Evolutionary conservation across 352 stramenopile species (phyloP).

Genomic region (Phytophthora fragariae): DNA sequence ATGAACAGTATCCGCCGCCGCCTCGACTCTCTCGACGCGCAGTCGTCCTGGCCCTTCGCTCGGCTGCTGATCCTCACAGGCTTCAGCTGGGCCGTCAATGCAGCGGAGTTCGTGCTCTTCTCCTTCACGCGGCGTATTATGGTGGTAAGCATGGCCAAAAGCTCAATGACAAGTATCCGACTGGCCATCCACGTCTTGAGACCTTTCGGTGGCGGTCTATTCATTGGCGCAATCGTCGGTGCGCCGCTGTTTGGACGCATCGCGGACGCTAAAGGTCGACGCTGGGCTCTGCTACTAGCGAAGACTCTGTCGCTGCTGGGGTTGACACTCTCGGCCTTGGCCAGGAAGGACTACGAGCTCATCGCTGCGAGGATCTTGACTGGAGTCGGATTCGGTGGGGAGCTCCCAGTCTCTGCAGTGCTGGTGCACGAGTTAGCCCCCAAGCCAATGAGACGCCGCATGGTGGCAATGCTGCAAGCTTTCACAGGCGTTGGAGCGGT

Average conservation of each 20-base stretch:
- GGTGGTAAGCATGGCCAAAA: background rate
- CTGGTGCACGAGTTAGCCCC: slow-evolving; percentile 47
- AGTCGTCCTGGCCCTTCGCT: slow-evolving; percentile 26
- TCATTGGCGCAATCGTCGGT: slow-evolving; percentile 29
- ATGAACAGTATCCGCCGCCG: slow-evolving; percentile 2
- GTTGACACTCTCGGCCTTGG: slow-evolving; percentile 33
- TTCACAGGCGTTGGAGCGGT: slow-evolving; percentile 40
- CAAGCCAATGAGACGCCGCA: slow-evolving; percentile 24
- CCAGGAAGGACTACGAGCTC: slow-evolving; percentile 30
- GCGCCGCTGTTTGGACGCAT: slow-evolving; percentile 39
- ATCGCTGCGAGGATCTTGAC: slow-evolving; percentile 35
- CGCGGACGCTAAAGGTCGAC: slow-evolving; percentile 37
- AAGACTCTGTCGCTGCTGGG: slow-evolving; percentile 39
- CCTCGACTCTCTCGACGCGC: slow-evolving; percentile 1
- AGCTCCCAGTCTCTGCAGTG: slow-evolving; percentile 39
- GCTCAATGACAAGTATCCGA: slow-evolving; percentile 10
- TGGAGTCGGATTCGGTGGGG: slow-evolving; percentile 44
- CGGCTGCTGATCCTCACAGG: slow-evolving; percentile 41
- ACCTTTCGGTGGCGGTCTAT: slow-evolving; percentile 24
- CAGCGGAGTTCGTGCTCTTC: slow-evolving; percentile 46
- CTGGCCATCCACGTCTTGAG: slow-evolving; percentile 30
- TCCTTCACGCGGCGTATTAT: slow-evolving; percentile 38
- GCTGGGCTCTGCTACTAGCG: slow-evolving; percentile 34
- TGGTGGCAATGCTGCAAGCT: slow-evolving; percentile 43
- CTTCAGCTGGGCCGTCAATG: slow-evolving; percentile 42